Evolutionary conservation across 192 early-diverging fungal genomes (phyloP).

Genomic region (Chytriomyces hyalinus): DNA sequence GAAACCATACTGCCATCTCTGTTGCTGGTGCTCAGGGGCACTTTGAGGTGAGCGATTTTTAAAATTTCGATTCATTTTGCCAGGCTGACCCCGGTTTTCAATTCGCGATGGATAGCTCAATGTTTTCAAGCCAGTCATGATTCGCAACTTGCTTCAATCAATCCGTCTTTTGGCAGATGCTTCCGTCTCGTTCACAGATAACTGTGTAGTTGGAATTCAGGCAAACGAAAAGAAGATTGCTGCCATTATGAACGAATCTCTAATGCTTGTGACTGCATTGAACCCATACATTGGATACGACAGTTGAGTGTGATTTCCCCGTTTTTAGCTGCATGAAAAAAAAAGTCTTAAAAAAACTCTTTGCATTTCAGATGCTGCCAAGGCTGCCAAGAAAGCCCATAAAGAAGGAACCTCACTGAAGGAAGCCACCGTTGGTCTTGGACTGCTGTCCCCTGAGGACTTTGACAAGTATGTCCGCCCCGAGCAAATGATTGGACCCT

Average conservation of each 20-base stretch:
- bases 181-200: conserved; percentile 88
- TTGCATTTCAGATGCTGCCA: conserved; percentile 67
- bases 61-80: neutral
- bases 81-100: neutral
- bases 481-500: conserved; percentile 64
- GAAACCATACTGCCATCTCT: conserved; percentile 94
- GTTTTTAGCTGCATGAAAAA: neutral
- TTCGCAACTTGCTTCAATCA: conserved; percentile 96
- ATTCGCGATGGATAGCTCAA: conserved; percentile 61
- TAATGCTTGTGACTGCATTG: conserved; percentile 98
- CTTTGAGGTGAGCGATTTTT: conserved; percentile 66
- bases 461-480: conserved; percentile 97
- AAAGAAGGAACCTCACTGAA: conserved; percentile 88
- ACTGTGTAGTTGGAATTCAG: conserved; percentile 94
- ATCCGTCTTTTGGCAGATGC: conserved; percentile 87
- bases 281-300: conserved; percentile 94
- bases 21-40: conserved; percentile 95
- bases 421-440: conserved; percentile 87
- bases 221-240: conserved; percentile 92
- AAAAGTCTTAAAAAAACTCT: neutral
- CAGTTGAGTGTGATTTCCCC: conserved; percentile 7
- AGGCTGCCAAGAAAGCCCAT: conserved; percentile 97
- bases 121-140: conserved; percentile 99
- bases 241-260: conserved; percentile 84
- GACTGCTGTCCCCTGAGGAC: conserved; percentile 84